Conservation (phyloP, 2,329 filamentous ascomycete genomes). For the Tolypocladium album region DNA sequence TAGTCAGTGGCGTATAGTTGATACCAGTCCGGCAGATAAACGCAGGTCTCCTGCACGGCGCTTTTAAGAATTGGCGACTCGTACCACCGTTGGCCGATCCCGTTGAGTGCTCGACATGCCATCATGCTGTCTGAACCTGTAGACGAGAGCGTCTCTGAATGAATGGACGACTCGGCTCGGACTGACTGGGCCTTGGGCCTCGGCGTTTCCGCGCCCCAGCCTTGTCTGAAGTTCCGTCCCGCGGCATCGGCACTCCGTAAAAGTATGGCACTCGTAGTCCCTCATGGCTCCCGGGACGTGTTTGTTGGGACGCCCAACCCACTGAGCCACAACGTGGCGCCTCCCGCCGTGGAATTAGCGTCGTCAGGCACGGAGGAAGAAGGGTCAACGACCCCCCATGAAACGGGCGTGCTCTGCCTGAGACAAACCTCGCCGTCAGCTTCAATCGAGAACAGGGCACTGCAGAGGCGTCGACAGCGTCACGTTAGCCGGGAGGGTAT, state of each 20-base stretch:
- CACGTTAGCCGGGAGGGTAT: background rate
- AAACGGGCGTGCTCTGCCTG: background rate
- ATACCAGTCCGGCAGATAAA: conserved; percentile 47
- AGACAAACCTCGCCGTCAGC: background rate
- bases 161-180: background rate
- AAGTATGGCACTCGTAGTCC: background rate
- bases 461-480: background rate
- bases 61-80: conserved; percentile 56
- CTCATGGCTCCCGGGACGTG: background rate
- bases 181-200: background rate
- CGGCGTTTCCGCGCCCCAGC: background rate
- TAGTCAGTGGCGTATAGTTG: conserved; percentile 39
- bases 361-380: background rate
- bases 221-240: background rate
- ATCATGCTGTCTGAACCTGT: background rate
- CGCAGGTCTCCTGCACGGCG: conserved; percentile 32
- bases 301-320: background rate
- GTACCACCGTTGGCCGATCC: conserved; percentile 45
- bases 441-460: background rate
- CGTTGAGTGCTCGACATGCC: conserved; percentile 52
- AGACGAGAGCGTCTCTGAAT: background rate
- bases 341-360: background rate
- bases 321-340: background rate
- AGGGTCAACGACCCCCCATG: background rate
- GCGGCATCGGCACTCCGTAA: background rate